A percentile compares a stretch with the other conserved stretches of the same genome.
phyloP scores from a whole-genome alignment of 352 stramenopile genomes.

The Globisporangium takayamanum region DNA sequence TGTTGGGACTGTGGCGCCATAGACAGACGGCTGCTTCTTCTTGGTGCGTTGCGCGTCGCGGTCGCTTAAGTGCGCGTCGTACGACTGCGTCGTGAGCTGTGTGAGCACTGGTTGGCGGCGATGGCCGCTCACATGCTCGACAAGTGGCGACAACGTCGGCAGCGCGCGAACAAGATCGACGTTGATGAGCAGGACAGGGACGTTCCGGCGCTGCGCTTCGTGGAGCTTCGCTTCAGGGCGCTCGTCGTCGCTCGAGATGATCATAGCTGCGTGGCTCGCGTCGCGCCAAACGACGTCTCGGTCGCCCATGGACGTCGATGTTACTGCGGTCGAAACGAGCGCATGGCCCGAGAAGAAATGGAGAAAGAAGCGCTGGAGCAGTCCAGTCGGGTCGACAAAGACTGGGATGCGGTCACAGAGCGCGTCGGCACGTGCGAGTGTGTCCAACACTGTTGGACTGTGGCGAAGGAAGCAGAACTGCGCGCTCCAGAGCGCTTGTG shows the following conservation, averaged over 20 bases:
- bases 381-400: constrained; percentile 28
- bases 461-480: constrained; percentile 32
- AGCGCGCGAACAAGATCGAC: constrained; percentile 15
- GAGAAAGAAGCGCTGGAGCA: constrained; percentile 43
- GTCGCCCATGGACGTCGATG: constrained; percentile 6
- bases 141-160: constrained; percentile 13
- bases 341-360: constrained; percentile 39
- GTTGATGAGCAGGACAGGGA: constrained; percentile 34
- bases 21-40: neutral
- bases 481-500: constrained; percentile 25
- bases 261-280: constrained; percentile 16
- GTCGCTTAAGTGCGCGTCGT: neutral
- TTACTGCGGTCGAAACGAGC: constrained; percentile 19
- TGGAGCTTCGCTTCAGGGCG: constrained; percentile 19
- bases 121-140: constrained; percentile 6
- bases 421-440: constrained; percentile 20
- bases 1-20: neutral
- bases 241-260: constrained; percentile 28
- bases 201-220: constrained; percentile 19
- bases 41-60: neutral
- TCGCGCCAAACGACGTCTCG: constrained; percentile 8
- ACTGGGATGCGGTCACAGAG: constrained; percentile 36
- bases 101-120: constrained; percentile 16
- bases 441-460: constrained; percentile 2
- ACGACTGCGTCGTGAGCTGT: constrained; percentile 10